A percentile compares a stretch with the other conserved stretches of the same genome.
phyloP scores from a whole-genome alignment of 164 flowering plant species.

The Piper longum region DNA sequence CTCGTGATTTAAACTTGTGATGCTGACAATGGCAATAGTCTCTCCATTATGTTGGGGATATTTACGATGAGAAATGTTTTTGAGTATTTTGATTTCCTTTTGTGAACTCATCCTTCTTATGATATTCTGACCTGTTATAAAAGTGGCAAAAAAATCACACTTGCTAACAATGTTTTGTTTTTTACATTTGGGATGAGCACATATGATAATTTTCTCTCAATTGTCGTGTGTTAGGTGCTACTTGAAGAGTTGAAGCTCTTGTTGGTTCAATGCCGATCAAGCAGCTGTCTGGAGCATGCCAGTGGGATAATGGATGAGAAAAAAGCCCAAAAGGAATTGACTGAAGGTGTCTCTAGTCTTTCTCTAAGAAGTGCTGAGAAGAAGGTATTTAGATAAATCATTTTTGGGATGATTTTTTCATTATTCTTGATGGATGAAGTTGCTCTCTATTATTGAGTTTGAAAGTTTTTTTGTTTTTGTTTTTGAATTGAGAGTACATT shows the following conservation, averaged over 20 bases:
- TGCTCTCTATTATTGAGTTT: background rate
- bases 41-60: too few relatives aligned
- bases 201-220: background rate
- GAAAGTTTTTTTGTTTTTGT: background rate
- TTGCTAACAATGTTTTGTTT: background rate
- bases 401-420: background rate
- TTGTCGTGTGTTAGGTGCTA: conserved; percentile 29
- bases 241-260: conserved; percentile 55
- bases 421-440: background rate
- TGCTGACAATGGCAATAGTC: too few relatives aligned
- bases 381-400: conserved; percentile 38
- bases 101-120: background rate
- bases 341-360: conserved; percentile 62
- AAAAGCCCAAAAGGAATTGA: conserved; percentile 68
- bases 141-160: background rate
- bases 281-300: conserved; percentile 91
- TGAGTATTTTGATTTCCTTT: background rate
- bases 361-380: conserved; percentile 49
- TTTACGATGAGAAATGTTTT: background rate
- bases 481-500: background rate
- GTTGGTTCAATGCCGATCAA: conserved; percentile 51
- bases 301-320: conserved; percentile 69
- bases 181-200: background rate
- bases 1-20: too few relatives aligned
- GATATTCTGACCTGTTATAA: background rate